Conservation (phyloP, 2,329 filamentous ascomycete species). For the Apiospora arundinis region DNA sequence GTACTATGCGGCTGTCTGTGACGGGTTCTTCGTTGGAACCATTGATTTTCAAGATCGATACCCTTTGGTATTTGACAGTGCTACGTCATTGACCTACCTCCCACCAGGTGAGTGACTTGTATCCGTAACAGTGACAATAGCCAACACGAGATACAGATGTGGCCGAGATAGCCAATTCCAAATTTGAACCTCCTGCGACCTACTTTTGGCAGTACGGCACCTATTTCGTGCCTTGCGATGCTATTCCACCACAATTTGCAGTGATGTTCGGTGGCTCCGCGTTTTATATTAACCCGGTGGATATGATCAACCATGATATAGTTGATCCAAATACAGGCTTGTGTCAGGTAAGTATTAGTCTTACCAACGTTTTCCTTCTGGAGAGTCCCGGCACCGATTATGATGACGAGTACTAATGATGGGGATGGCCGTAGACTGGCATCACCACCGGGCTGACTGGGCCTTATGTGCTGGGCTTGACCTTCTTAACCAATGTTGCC, state of each 20-base stretch:
- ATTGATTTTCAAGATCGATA: slow-evolving; percentile 50
- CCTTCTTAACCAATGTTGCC: slow-evolving; percentile 1
- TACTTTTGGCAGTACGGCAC: slow-evolving; percentile 43
- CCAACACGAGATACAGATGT: slow-evolving; percentile 41
- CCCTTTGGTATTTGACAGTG: slow-evolving; percentile 59
- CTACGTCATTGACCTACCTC: slow-evolving; percentile 57
- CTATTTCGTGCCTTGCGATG: slow-evolving; percentile 57
- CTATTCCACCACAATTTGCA: slow-evolving; percentile 52
- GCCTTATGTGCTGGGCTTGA: slow-evolving; percentile 18
- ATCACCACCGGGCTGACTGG: neutral
- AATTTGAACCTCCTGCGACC: slow-evolving; percentile 53
- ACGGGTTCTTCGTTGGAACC: slow-evolving; percentile 53
- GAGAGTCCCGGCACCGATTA: neutral
- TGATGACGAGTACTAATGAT: neutral
- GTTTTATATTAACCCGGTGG: slow-evolving; percentile 55
- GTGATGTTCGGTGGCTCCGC: slow-evolving; percentile 50
- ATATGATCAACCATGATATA: slow-evolving; percentile 53
- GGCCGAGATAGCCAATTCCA: slow-evolving; percentile 53
- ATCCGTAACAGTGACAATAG: neutral
- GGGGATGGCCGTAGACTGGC: slow-evolving; percentile 4
- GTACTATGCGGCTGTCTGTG: slow-evolving; percentile 60
- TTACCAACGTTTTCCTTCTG: neutral
- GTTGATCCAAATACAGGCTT: slow-evolving; percentile 52
- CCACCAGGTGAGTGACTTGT: slow-evolving; percentile 50
- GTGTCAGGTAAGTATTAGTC: slow-evolving; percentile 52